Evolutionary conservation across 495 filamentous ascomycete species (phyloP).

Genomic region (Penicillium soppii): DNA sequence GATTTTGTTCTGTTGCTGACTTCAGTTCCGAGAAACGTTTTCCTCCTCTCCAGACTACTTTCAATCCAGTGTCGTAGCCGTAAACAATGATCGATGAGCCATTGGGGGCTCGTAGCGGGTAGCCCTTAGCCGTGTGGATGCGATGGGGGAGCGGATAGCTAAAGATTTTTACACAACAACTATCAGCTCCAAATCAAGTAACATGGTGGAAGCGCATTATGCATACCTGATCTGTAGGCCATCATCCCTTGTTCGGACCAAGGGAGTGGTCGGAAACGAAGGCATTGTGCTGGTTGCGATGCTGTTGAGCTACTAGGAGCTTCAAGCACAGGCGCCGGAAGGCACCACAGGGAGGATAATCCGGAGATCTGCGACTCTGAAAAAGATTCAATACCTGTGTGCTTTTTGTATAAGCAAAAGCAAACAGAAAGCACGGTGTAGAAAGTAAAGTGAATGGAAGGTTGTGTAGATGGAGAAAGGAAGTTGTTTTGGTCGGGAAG

Average conservation of each 20-base stretch:
- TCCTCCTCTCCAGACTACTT: conserved; percentile 80
- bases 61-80: conserved; percentile 75
- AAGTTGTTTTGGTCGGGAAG: conserved; percentile 29
- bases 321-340: conserved; percentile 21
- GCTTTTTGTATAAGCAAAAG: not conserved
- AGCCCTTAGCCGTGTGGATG: conserved; percentile 68
- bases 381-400: not conserved
- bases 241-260: conserved; percentile 41
- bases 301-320: conserved; percentile 10
- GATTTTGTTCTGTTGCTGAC: conserved; percentile 15
- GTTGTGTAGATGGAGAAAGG: conserved; percentile 14
- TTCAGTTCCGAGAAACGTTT: conserved; percentile 54
- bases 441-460: conserved; percentile 9
- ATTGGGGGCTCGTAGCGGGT: conserved; percentile 76
- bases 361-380: not conserved
- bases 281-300: conserved; percentile 29
- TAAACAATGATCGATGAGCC: conserved; percentile 83
- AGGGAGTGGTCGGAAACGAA: conserved; percentile 38
- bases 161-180: conserved; percentile 12
- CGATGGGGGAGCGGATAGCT: conserved; percentile 79
- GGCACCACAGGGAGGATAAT: conserved; percentile 14
- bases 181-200: conserved; percentile 9
- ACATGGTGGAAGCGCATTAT: not conserved
- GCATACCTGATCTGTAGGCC: conserved; percentile 54
- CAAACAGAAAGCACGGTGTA: not conserved